A percentile compares a stretch with the other conserved stretches of the same genome.
These are phyloP conservation scores for Tetratostichococcus sp. DNA, from an alignment of 139 green algal species.

Conservation along the genomic window DNA sequence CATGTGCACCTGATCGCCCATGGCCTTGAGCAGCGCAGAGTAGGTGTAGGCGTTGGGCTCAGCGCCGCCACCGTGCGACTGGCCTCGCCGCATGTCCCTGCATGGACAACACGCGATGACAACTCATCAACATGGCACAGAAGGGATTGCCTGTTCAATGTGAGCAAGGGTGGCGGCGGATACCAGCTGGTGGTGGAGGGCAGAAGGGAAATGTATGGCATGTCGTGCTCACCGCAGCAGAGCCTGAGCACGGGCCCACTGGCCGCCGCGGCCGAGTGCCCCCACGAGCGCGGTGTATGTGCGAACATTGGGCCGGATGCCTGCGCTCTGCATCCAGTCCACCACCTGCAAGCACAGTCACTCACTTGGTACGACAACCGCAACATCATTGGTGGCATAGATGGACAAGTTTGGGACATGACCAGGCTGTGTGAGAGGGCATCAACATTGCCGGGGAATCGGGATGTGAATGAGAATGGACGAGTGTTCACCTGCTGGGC, in stretches of 20 bases:
- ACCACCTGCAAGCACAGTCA: constrained; percentile 16
- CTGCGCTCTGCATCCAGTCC: constrained; percentile 41
- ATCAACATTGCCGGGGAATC: too few relatives aligned
- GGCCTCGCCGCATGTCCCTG: constrained; percentile 43
- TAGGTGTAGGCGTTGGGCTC: constrained; percentile 86
- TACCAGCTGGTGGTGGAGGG: too few relatives aligned
- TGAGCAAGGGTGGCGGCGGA: too few relatives aligned
- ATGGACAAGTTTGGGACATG: too few relatives aligned
- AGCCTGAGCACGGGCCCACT: constrained; percentile 63
- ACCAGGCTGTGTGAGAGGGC: too few relatives aligned
- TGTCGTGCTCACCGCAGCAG: constrained; percentile 43
- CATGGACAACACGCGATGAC: too few relatives aligned
- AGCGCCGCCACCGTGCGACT: constrained; percentile 43
- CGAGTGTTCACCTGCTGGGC: constrained; percentile 53
- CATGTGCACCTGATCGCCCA: constrained; percentile 50
- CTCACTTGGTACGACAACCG: neutral
- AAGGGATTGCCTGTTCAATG: too few relatives aligned
- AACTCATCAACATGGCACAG: too few relatives aligned
- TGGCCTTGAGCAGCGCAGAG: constrained; percentile 65
- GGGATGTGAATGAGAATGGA: too few relatives aligned
- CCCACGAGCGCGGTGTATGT: constrained; percentile 81
- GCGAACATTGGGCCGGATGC: constrained; percentile 72
- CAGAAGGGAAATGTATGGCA: too few relatives aligned
- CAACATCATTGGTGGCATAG: too few relatives aligned
- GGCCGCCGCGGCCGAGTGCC: constrained; percentile 62